phyloP scores from a whole-genome alignment of 371 early-diverging fungal genomes.

The Mortierella sp. region DNA sequence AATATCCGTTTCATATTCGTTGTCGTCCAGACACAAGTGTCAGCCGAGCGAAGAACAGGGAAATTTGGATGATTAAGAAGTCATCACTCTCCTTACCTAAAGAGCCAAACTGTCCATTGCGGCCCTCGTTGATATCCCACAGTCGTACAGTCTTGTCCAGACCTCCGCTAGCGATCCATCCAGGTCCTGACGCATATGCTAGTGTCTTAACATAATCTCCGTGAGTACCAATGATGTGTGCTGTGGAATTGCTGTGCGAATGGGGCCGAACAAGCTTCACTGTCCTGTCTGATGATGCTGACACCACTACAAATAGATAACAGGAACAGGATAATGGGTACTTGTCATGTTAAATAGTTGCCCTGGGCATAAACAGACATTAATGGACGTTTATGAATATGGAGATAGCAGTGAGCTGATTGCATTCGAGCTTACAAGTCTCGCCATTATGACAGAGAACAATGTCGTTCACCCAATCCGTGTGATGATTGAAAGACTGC shows the following conservation, averaged over 20 bases:
- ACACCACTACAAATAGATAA: slow-evolving; percentile 67
- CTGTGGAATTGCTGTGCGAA: slow-evolving; percentile 50
- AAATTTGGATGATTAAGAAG: too few species aligned
- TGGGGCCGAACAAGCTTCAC: slow-evolving; percentile 86
- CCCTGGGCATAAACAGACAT: background rate
- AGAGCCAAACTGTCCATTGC: slow-evolving; percentile 44
- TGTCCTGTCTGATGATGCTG: slow-evolving; percentile 93
- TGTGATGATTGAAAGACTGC: slow-evolving; percentile 84
- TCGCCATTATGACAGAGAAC: slow-evolving; percentile 75
- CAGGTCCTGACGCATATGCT: slow-evolving; percentile 72
- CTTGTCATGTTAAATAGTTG: background rate
- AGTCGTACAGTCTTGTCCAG: slow-evolving; percentile 87
- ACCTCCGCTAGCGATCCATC: slow-evolving; percentile 94
- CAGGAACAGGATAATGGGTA: background rate
- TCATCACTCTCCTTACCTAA: slow-evolving; percentile 19
- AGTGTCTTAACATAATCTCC: slow-evolving; percentile 87
- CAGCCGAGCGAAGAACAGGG: background rate
- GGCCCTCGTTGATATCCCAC: slow-evolving; percentile 86
- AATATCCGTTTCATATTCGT: too few species aligned
- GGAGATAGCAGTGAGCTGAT: background rate
- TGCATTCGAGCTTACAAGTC: slow-evolving; percentile 50
- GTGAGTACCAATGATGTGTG: slow-evolving; percentile 84
- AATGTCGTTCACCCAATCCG: slow-evolving; percentile 97
- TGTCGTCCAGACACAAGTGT: too few species aligned
- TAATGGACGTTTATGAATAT: background rate